A percentile compares a stretch with the other conserved stretches of the same genome.
Conservation (phyloP, 352 stramenopile species). For the Ophiocytium majus region DNA sequence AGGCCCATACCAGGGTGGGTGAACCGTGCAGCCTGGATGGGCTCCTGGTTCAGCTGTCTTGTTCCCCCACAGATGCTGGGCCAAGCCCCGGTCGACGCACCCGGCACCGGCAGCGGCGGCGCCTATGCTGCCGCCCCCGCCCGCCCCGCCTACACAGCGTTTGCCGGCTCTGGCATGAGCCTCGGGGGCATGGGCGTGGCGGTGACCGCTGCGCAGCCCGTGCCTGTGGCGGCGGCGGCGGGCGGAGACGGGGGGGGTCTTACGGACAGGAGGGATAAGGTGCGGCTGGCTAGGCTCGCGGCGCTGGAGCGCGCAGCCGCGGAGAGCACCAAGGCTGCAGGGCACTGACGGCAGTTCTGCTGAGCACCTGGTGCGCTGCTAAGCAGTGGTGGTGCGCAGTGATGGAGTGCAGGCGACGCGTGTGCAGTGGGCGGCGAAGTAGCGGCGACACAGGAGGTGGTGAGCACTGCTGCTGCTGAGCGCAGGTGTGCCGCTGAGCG, state of each 20-base stretch:
- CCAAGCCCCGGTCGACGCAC: constrained; percentile 32
- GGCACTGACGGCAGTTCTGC: too few species aligned
- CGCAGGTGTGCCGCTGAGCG: too few species aligned
- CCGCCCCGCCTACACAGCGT: not conserved
- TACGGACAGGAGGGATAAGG: constrained; percentile 33
- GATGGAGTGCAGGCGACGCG: too few species aligned
- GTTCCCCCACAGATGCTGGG: constrained; percentile 47
- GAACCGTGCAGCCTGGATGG: constrained; percentile 46
- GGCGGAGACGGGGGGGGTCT: constrained; percentile 22
- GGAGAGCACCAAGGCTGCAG: not conserved
- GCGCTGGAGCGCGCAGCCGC: not conserved
- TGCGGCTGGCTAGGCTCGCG: not conserved
- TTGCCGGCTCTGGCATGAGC: constrained; percentile 24
- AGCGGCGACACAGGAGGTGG: too few species aligned
- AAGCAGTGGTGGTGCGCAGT: too few species aligned
- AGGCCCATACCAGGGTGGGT: constrained; percentile 26
- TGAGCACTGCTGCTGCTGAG: too few species aligned
- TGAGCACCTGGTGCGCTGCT: too few species aligned
- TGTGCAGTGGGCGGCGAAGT: too few species aligned
- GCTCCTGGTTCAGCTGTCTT: constrained; percentile 51
- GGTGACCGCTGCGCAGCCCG: not conserved
- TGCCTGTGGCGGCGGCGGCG: not conserved
- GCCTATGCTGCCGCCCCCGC: not conserved
- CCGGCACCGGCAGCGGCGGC: not conserved
- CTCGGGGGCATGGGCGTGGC: constrained; percentile 1